A percentile compares a stretch with the other conserved stretches of the same genome.
Conservation (phyloP, 345 rosid species). For the Boechera divaricarpa region DNA sequence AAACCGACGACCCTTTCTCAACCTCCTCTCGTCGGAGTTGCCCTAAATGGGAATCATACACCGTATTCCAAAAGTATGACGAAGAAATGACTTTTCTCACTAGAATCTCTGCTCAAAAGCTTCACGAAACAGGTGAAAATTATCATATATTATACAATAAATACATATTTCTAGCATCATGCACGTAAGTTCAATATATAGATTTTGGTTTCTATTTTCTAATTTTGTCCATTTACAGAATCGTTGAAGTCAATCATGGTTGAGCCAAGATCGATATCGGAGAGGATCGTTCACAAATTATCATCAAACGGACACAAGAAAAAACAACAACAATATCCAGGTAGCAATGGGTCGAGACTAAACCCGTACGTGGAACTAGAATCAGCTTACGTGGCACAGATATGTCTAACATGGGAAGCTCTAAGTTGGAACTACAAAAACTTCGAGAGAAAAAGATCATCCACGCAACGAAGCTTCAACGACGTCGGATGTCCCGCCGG, state of each 20-base stretch:
- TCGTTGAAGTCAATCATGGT: slow-evolving; percentile 78
- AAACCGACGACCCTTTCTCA: slow-evolving; percentile 91
- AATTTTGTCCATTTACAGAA: slow-evolving; percentile 52
- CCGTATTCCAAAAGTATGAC: slow-evolving; percentile 93
- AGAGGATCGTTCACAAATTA: slow-evolving; percentile 80
- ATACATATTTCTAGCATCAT: not conserved
- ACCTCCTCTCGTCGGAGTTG: slow-evolving; percentile 93
- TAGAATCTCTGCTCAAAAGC: slow-evolving; percentile 84
- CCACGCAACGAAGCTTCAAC: slow-evolving; percentile 44
- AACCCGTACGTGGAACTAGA: slow-evolving; percentile 93
- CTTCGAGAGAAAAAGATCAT: slow-evolving; percentile 67
- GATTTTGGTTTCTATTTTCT: not conserved
- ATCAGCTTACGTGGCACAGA: slow-evolving; percentile 86
- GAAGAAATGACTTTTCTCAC: slow-evolving; percentile 95
- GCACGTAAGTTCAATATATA: not conserved
- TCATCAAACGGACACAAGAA: slow-evolving; percentile 58
- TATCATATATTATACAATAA: not conserved
- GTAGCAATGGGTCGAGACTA: slow-evolving; percentile 52
- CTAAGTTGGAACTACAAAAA: slow-evolving; percentile 91
- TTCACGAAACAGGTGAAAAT: slow-evolving; percentile 82
- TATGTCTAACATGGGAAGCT: slow-evolving; percentile 97
- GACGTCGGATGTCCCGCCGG: slow-evolving; percentile 81
- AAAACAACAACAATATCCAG: slow-evolving; percentile 33
- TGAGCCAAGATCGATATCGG: slow-evolving; percentile 87
- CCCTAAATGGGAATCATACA: slow-evolving; percentile 97